phyloP scores from a whole-genome alignment of 495 filamentous ascomycete species.

The Annulohypoxylon maeteangense region DNA sequence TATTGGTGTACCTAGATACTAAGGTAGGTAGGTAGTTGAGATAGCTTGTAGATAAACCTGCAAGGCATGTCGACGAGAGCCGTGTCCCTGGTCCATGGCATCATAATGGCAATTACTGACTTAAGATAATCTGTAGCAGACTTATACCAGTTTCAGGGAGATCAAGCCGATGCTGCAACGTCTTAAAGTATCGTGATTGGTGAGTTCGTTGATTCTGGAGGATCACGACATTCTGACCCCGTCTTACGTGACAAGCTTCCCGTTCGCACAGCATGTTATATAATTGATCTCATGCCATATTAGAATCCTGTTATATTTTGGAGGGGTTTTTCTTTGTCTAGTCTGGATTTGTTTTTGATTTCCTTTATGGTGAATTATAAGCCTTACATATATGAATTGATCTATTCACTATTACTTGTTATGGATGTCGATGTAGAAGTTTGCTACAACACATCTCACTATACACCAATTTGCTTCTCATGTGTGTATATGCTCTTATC shows the following conservation, averaged over 20 bases:
- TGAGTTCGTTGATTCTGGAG: conserved; percentile 4
- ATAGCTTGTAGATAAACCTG: background rate
- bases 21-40: background rate
- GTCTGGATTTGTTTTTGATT: background rate
- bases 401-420: background rate
- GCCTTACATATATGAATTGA: background rate
- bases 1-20: too few relatives aligned
- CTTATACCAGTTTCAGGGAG: conserved; percentile 12
- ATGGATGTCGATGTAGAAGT: background rate
- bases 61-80: background rate
- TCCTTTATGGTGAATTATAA: background rate
- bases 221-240: conserved; percentile 42
- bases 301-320: too few relatives aligned
- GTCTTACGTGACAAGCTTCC: conserved; percentile 32
- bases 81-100: conserved; percentile 23
- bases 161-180: conserved; percentile 24
- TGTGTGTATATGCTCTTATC: too few relatives aligned
- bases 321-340: background rate
- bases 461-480: too few relatives aligned
- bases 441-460: too few relatives aligned
- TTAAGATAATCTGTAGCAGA: conserved; percentile 17
- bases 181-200: conserved; percentile 29
- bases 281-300: background rate
- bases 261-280: conserved; percentile 1
- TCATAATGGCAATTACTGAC: conserved; percentile 35